These are phyloP conservation scores for Pyrenophora tritici-repentis DNA, from an alignment of 2,329 filamentous ascomycete species.

Conservation along the genomic window DNA sequence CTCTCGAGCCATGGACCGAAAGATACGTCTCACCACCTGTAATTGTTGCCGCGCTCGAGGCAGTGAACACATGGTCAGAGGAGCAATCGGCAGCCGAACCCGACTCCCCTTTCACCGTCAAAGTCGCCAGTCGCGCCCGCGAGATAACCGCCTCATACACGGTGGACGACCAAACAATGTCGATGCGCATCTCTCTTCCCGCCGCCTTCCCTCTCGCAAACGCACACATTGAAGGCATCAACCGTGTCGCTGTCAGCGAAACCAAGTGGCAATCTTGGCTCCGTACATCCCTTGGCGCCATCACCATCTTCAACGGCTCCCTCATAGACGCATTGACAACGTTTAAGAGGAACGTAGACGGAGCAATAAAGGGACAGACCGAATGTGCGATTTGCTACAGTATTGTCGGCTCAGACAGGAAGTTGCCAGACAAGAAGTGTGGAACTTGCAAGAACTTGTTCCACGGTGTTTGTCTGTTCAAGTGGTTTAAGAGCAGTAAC, in stretches of 20 bases:
- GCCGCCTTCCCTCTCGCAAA: slow-evolving; percentile 80
- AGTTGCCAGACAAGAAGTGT: slow-evolving; percentile 89
- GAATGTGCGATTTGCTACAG: slow-evolving; percentile 98
- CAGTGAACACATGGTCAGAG: slow-evolving; percentile 70
- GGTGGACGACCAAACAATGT: slow-evolving; percentile 83
- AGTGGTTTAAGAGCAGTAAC: slow-evolving; percentile 96
- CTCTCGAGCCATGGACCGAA: slow-evolving; percentile 83
- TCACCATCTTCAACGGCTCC: slow-evolving; percentile 89
- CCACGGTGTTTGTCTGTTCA: slow-evolving; percentile 86
- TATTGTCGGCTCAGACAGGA: slow-evolving; percentile 86
- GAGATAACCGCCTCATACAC: slow-evolving; percentile 86
- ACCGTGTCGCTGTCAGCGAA: slow-evolving; percentile 85
- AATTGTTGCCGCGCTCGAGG: slow-evolving; percentile 67
- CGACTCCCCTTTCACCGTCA: slow-evolving; percentile 64
- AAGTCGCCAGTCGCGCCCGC: slow-evolving; percentile 69
- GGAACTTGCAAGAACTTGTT: slow-evolving; percentile 93
- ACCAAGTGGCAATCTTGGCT: slow-evolving; percentile 94
- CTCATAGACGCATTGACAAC: slow-evolving; percentile 84
- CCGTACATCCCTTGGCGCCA: slow-evolving; percentile 84
- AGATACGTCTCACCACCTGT: slow-evolving; percentile 76
- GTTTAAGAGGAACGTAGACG: slow-evolving; percentile 85
- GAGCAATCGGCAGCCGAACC: slow-evolving; percentile 45
- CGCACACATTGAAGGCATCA: slow-evolving; percentile 75
- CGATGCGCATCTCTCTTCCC: slow-evolving; percentile 81
- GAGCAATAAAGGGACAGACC: slow-evolving; percentile 86